phyloP scores from a whole-genome alignment of 2,329 filamentous ascomycete genomes.

The Ilyonectria mors-panacis region DNA sequence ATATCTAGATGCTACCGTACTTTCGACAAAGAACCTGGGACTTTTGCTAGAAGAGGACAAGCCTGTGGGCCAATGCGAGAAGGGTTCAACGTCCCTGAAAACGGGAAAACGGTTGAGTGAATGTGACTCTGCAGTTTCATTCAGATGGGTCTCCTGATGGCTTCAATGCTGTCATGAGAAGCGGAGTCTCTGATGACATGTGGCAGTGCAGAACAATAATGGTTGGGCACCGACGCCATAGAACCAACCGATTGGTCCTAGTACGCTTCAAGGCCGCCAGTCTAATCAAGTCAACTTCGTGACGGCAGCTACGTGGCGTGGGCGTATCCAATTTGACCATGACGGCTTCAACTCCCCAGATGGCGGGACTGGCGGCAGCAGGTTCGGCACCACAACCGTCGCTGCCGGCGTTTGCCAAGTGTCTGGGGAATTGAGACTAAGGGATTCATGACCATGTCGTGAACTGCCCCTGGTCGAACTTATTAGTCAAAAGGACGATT shows the following conservation, averaged over 20 bases:
- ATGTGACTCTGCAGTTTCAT: neutral
- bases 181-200: neutral
- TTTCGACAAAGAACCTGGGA: constrained; percentile 13
- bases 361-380: constrained; percentile 40
- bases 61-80: neutral
- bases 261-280: neutral
- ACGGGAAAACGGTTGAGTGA: neutral
- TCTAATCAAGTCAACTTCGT: neutral
- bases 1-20: constrained; percentile 1
- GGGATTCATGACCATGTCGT: constrained; percentile 31
- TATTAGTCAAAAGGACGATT: constrained; percentile 45
- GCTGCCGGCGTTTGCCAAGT: constrained; percentile 38
- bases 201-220: constrained; percentile 7
- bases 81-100: neutral
- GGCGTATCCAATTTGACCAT: constrained; percentile 23
- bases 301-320: constrained; percentile 21
- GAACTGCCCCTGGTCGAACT: constrained; percentile 32
- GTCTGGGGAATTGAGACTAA: constrained; percentile 43
- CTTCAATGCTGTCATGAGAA: neutral
- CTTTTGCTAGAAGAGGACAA: constrained; percentile 18
- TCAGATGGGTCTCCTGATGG: neutral
- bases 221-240: neutral
- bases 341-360: constrained; percentile 15
- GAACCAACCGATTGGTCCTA: neutral
- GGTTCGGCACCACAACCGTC: constrained; percentile 30